A percentile compares a stretch with the other conserved stretches of the same genome.
Conservation (phyloP, 352 stramenopile genomes). For the Elongisporangium anandrum region DNA sequence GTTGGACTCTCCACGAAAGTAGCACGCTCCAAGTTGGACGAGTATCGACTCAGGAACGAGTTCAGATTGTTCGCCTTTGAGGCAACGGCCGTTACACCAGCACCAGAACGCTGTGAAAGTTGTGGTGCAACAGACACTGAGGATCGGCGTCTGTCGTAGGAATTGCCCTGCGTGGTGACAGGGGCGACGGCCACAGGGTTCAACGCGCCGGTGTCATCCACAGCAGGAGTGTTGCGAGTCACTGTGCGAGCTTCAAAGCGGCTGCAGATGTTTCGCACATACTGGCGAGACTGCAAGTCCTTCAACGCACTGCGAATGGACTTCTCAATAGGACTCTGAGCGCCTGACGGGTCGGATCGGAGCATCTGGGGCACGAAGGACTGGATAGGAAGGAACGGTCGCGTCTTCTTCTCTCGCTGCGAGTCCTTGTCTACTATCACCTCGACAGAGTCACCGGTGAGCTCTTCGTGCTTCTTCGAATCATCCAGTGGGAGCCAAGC, state of each 20-base stretch:
- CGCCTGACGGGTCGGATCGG: slow-evolving; percentile 13
- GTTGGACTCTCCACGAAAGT: slow-evolving; percentile 9
- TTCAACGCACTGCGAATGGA: slow-evolving; percentile 43
- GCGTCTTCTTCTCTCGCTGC: slow-evolving; percentile 5
- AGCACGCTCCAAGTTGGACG: slow-evolving; percentile 52
- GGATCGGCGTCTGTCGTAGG: neutral
- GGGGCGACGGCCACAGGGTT: neutral
- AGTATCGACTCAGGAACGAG: slow-evolving; percentile 60
- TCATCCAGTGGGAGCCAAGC: slow-evolving; percentile 2
- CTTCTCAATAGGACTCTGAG: slow-evolving; percentile 28
- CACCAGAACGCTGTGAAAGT: neutral
- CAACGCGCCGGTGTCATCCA: neutral
- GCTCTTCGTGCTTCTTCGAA: slow-evolving; percentile 17
- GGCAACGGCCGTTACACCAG: neutral
- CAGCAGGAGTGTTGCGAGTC: neutral
- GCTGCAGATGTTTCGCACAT: slow-evolving; percentile 49
- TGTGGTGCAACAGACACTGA: neutral
- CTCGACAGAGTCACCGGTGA: slow-evolving; percentile 4
- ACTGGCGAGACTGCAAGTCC: slow-evolving; percentile 42
- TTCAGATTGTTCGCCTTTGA: slow-evolving; percentile 42
- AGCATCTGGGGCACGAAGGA: slow-evolving; percentile 14
- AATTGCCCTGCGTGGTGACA: neutral
- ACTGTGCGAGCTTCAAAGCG: slow-evolving; percentile 32
- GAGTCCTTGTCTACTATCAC: slow-evolving; percentile 5
- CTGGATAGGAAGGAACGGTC: neutral